Evolutionary conservation across 345 rosid species (phyloP).

Genomic region (Dipteronia sinensis): DNA sequence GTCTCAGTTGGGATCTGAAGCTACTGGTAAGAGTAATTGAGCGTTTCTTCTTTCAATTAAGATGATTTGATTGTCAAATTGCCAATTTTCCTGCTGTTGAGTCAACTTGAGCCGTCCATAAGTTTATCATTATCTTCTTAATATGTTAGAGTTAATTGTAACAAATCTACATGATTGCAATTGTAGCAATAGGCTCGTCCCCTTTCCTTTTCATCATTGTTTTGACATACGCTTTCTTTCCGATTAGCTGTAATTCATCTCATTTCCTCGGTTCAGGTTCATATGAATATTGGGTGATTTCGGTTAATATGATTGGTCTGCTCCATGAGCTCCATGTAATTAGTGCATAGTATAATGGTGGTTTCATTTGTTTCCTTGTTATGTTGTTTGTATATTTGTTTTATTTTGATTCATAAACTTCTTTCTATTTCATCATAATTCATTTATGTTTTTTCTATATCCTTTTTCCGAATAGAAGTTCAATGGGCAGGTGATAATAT

Average conservation of each 20-base stretch:
- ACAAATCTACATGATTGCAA: not conserved
- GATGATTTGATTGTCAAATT: not conserved
- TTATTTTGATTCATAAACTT: not conserved
- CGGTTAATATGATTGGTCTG: not conserved
- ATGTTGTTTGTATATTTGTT: not conserved
- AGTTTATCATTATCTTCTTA: not conserved
- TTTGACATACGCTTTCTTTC: not conserved
- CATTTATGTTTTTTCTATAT: not conserved
- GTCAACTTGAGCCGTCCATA: too few relatives aligned
- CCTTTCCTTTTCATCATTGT: not conserved
- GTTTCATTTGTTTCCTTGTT: not conserved
- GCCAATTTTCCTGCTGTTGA: not conserved
- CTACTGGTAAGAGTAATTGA: constrained; percentile 36
- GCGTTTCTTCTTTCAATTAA: not conserved
- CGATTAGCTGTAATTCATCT: not conserved
- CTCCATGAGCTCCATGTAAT: not conserved
- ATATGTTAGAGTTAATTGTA: not conserved
- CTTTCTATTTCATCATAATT: not conserved
- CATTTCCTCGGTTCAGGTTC: too few relatives aligned
- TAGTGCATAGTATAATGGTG: not conserved
- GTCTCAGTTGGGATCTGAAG: constrained; percentile 39
- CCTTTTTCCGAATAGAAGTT: not conserved
- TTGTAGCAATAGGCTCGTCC: not conserved
- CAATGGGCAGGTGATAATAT: not conserved
- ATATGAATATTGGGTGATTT: not conserved